Evolutionary conservation across 805 yeast species (phyloP).

Genomic region (Lachancea sp.): DNA sequence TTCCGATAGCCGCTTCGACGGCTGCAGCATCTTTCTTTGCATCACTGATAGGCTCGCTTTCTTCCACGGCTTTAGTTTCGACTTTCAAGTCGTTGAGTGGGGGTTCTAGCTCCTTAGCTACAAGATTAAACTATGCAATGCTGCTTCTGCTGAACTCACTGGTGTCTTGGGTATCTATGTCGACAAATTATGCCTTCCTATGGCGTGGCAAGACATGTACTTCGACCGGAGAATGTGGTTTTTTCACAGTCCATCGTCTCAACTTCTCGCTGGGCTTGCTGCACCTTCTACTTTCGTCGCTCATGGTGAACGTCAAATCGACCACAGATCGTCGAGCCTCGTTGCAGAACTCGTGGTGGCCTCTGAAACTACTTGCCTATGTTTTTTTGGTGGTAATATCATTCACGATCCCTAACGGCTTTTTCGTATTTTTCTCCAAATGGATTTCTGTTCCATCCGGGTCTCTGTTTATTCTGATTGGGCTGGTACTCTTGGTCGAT

Average conservation of each 20-base stretch:
- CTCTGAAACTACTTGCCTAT: slow-evolving; percentile 61
- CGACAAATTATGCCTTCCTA: slow-evolving; percentile 70
- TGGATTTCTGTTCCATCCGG: slow-evolving; percentile 80
- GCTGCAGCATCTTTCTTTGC: slow-evolving; percentile 56
- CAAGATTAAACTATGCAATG: slow-evolving; percentile 81
- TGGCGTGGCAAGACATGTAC: slow-evolving; percentile 75
- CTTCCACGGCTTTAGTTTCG: slow-evolving; percentile 57
- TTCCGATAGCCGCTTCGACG: slow-evolving; percentile 59
- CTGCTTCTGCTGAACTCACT: slow-evolving; percentile 71
- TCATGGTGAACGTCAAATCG: slow-evolving; percentile 68
- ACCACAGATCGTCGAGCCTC: slow-evolving; percentile 71
- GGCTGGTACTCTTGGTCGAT: slow-evolving; percentile 84
- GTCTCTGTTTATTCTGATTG: slow-evolving; percentile 79
- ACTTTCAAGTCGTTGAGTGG: slow-evolving; percentile 50
- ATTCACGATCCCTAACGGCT: slow-evolving; percentile 78
- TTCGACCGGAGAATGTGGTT: slow-evolving; percentile 82
- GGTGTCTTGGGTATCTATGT: slow-evolving; percentile 79
- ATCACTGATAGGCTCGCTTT: slow-evolving; percentile 76
- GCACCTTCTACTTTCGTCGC: slow-evolving; percentile 63
- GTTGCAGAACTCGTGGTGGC: slow-evolving; percentile 92
- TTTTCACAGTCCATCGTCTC: slow-evolving; percentile 88
- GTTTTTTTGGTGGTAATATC: slow-evolving; percentile 48
- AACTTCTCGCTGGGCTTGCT: slow-evolving; percentile 80
- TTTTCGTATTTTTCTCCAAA: slow-evolving; percentile 87
- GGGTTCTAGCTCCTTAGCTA: slow-evolving; percentile 68